Conservation (phyloP, 163 green algal species). For the Smithsoniella earleae region DNA sequence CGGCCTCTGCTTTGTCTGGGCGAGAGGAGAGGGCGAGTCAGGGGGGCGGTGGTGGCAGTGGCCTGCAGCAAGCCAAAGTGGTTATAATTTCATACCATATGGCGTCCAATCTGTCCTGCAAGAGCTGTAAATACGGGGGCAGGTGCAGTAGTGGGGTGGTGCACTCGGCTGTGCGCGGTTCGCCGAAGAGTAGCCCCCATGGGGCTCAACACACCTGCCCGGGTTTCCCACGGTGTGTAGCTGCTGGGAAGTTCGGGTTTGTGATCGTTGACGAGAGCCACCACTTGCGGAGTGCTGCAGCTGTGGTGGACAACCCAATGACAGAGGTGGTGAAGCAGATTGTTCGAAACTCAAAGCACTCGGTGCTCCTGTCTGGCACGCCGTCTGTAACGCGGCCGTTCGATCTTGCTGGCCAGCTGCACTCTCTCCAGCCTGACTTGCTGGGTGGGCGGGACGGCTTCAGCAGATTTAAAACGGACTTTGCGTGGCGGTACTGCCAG, state of each 20-base stretch:
- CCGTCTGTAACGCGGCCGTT: conserved; percentile 73
- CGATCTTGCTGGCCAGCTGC: conserved; percentile 73
- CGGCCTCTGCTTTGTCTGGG: too few relatives aligned
- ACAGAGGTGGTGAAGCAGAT: conserved; percentile 48
- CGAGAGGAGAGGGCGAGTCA: too few relatives aligned
- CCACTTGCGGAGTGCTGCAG: conserved; percentile 43
- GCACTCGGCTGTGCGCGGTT: not conserved
- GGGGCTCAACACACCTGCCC: not conserved
- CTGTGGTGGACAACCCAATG: not conserved
- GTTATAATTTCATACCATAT: conserved; percentile 15
- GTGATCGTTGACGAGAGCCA: conserved; percentile 79
- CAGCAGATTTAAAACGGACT: conserved; percentile 54
- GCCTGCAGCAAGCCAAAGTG: not conserved
- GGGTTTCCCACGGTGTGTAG: conserved; percentile 51
- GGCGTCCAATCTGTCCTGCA: conserved; percentile 9
- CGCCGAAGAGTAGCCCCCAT: not conserved
- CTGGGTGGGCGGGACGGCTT: conserved; percentile 37
- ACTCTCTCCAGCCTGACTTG: conserved; percentile 66
- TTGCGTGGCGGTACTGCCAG: conserved; percentile 42
- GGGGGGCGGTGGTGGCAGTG: too few relatives aligned
- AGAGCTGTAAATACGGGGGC: not conserved
- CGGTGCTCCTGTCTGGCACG: conserved; percentile 78
- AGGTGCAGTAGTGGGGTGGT: not conserved
- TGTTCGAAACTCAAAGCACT: conserved; percentile 38
- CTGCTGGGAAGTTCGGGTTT: conserved; percentile 61